Base-by-base conservation (phyloP, 805 yeast genomes). In the Candida tammaniensis region DNA sequence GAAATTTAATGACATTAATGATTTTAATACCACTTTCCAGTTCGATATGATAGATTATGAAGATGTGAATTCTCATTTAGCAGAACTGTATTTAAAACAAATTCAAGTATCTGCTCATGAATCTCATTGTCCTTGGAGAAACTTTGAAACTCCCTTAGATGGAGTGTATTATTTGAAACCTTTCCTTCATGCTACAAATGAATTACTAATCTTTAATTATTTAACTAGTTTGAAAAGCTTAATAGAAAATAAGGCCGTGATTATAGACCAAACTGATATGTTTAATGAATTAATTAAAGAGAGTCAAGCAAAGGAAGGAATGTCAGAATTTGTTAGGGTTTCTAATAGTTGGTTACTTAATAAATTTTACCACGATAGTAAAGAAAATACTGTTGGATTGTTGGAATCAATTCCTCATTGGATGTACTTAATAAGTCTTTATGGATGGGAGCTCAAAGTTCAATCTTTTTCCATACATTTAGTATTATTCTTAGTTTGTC, bases 391-490 rank as follows among this genome's bases (percentile, higher is more conserved):
- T 4, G 9, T 11, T 17, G 29, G 42, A 7, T 20, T 48, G 16
- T 45, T 63, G 6, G 50, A 49, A 7, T 30, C 36, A n/a, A 46
- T 51, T 2, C 68, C 69, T 7, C 20, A 24, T 0, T 61, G 66
- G 66, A 38, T 57, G 16, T 65, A 61, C 38, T 35, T 47, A n/a
- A 32, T 64, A n/a, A 64, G 70, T 4, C 42, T 55, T 17, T 40
- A 54, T 33, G 70, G 71, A 5, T 67, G 72, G 72, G 47, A 47
- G 11, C 44, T 67, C 26, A 40, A 57, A 20, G 52, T 58, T 5
- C 69, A 61, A 42, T 42, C 52, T 3, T 57, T 55, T 40, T 41
- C 54, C 5, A 28, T 47, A 17, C 48, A 53, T 11, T 30, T 54
- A 13, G 54, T 64, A 3, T 44, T 64, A 5, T 44, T 63, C 10